phyloP scores from a whole-genome alignment of 2,329 filamentous ascomycete species.

The Zymoseptoria crescenta region DNA sequence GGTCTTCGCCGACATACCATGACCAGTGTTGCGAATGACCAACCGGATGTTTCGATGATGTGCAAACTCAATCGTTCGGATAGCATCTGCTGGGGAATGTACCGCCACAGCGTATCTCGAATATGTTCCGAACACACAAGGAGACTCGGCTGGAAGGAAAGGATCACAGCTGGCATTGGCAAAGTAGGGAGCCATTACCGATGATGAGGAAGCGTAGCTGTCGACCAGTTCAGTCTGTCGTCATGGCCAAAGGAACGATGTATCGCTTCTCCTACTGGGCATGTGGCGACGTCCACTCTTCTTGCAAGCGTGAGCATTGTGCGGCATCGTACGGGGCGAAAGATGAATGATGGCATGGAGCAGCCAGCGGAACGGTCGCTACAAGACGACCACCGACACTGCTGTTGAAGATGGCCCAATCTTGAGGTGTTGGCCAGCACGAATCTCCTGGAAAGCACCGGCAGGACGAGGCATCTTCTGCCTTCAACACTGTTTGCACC shows the following conservation, averaged over 20 bases:
- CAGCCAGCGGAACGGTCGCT: conserved; percentile 45
- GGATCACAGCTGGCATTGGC: conserved; percentile 37
- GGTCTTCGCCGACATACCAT: conserved; percentile 10
- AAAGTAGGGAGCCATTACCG: conserved; percentile 34
- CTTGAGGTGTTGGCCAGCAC: conserved; percentile 43
- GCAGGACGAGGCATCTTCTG: conserved; percentile 25
- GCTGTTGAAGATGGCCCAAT: conserved; percentile 47
- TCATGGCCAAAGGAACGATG: not conserved
- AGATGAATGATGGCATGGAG: conserved; percentile 43
- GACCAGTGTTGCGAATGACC: conserved; percentile 38
- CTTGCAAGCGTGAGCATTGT: conserved; percentile 36
- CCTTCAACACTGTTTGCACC: not conserved
- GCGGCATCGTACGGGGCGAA: conserved; percentile 37
- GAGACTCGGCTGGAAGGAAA: conserved; percentile 26
- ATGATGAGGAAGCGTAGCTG: conserved; percentile 30
- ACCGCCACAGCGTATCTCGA: conserved; percentile 29
- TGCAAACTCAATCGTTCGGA: conserved; percentile 4
- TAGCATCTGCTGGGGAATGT: conserved; percentile 1
- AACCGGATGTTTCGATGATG: conserved; percentile 43
- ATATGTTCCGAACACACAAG: conserved; percentile 40
- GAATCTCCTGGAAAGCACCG: conserved; percentile 46
- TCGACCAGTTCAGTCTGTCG: not conserved
- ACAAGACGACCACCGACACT: conserved; percentile 47
- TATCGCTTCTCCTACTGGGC: conserved; percentile 32
- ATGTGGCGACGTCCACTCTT: conserved; percentile 39